These are phyloP conservation scores for Teratosphaeria pseudoeucalypti DNA, from an alignment of 2,329 filamentous ascomycete species.

Conservation along the genomic window DNA sequence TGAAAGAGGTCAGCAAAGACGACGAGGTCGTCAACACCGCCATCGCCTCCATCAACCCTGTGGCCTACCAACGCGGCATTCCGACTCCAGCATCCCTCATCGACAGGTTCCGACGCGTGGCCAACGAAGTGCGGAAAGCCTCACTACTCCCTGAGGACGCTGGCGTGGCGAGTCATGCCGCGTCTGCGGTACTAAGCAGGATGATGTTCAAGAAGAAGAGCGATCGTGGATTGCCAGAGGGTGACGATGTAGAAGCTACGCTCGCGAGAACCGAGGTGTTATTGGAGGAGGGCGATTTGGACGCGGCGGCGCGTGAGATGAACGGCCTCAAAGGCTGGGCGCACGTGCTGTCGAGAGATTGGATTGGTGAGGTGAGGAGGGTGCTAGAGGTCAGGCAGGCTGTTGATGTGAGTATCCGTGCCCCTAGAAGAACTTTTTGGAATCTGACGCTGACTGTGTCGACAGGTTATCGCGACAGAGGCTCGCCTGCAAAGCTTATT, in stretches of 20 bases:
- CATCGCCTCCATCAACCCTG: constrained; percentile 90
- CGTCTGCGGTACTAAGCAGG: constrained; percentile 81
- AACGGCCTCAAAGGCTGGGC: constrained; percentile 89
- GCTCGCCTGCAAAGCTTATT: constrained; percentile 79
- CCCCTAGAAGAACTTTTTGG: background rate
- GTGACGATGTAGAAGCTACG: constrained; percentile 87
- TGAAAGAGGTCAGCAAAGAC: constrained; percentile 83
- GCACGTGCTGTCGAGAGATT: constrained; percentile 87
- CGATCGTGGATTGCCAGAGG: constrained; percentile 56
- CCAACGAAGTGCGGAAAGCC: constrained; percentile 86
- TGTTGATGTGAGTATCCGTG: constrained; percentile 62
- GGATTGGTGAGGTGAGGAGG: constrained; percentile 81
- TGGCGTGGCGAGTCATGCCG: constrained; percentile 87
- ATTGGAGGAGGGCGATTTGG: constrained; percentile 85
- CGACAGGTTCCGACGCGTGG: constrained; percentile 90
- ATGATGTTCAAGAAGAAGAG: constrained; percentile 82
- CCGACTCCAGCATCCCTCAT: constrained; percentile 75
- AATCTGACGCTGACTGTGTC: background rate
- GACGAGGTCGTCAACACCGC: constrained; percentile 74
- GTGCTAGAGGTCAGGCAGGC: constrained; percentile 94
- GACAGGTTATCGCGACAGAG: constrained; percentile 76
- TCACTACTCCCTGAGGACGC: constrained; percentile 85
- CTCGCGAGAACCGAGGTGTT: constrained; percentile 79
- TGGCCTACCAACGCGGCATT: constrained; percentile 85
- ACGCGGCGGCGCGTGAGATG: constrained; percentile 88